Conservation (phyloP, 805 yeast genomes). For the Vanderwaltozyma yarrowii region DNA sequence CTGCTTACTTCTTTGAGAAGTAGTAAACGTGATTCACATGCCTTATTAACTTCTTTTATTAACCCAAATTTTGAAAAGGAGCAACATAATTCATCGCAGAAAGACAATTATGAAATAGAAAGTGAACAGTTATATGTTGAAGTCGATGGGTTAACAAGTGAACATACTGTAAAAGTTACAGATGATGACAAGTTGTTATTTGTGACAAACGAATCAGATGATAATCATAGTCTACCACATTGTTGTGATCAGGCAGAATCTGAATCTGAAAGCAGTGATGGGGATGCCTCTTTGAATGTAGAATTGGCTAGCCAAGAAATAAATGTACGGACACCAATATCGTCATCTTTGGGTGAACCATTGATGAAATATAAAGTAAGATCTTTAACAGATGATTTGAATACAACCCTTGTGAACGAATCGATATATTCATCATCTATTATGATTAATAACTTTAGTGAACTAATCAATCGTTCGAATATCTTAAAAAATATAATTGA, state of each 20-base stretch:
- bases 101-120: neutral
- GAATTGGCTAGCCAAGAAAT: slow-evolving; percentile 8
- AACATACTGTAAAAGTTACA: slow-evolving; percentile 12
- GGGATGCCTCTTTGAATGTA: neutral
- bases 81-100: neutral
- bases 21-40: too few relatives aligned
- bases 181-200: slow-evolving; percentile 14
- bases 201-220: slow-evolving; percentile 7
- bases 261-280: too few relatives aligned
- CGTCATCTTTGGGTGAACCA: neutral
- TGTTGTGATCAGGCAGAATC: too few relatives aligned
- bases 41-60: too few relatives aligned
- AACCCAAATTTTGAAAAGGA: neutral
- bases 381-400: neutral
- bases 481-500: too few relatives aligned
- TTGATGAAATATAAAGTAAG: neutral
- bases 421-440: too few relatives aligned
- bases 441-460: neutral
- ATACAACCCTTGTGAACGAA: neutral
- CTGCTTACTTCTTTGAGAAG: too few relatives aligned
- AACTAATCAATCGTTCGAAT: too few relatives aligned
- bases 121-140: slow-evolving; percentile 12
- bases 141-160: slow-evolving; percentile 14
- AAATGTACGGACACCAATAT: slow-evolving; percentile 10
- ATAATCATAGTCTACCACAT: too few relatives aligned